Evolutionary conservation across 768 basidiomycete species (phyloP).

Genomic region (Lactarius hatsudake): DNA sequence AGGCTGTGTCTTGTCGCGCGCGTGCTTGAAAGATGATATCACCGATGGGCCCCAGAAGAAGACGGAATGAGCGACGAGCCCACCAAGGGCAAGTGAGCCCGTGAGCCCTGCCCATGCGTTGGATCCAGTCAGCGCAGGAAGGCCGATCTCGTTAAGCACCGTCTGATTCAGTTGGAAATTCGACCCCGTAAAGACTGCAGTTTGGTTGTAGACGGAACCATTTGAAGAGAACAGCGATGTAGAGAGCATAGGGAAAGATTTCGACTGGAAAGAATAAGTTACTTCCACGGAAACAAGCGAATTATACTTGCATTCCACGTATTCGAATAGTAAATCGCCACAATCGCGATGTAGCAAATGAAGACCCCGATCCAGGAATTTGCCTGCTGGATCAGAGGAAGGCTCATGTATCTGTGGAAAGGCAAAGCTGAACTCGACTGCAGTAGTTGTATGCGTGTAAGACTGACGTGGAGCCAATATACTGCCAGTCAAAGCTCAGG

Average conservation of each 20-base stretch:
- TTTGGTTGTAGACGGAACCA: constrained; percentile 54
- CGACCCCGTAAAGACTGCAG: constrained; percentile 46
- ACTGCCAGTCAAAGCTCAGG: constrained; percentile 69
- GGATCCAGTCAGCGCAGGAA: constrained; percentile 44
- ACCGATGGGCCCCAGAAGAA: constrained; percentile 59
- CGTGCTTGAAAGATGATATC: constrained; percentile 48
- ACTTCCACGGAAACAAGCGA: constrained; percentile 30
- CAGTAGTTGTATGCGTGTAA: not conserved
- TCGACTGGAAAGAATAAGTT: constrained; percentile 38
- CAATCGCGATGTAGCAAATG: constrained; percentile 52
- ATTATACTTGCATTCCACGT: constrained; percentile 48
- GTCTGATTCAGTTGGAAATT: constrained; percentile 55
- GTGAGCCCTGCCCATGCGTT: constrained; percentile 51
- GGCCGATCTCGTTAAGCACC: constrained; percentile 47
- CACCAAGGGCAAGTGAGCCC: constrained; percentile 49
- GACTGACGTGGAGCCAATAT: constrained; percentile 47
- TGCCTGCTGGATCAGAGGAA: constrained; percentile 55
- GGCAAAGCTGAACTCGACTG: not conserved
- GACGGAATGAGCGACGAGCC: constrained; percentile 50
- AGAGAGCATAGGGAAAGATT: constrained; percentile 57
- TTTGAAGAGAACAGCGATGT: constrained; percentile 54
- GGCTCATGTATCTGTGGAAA: constrained; percentile 42
- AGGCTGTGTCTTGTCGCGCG: constrained; percentile 44
- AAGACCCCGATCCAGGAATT: constrained; percentile 57
- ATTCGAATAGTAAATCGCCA: constrained; percentile 62